Conservation (phyloP, 345 rosid species). For the Eucalyptus dawsonii region DNA sequence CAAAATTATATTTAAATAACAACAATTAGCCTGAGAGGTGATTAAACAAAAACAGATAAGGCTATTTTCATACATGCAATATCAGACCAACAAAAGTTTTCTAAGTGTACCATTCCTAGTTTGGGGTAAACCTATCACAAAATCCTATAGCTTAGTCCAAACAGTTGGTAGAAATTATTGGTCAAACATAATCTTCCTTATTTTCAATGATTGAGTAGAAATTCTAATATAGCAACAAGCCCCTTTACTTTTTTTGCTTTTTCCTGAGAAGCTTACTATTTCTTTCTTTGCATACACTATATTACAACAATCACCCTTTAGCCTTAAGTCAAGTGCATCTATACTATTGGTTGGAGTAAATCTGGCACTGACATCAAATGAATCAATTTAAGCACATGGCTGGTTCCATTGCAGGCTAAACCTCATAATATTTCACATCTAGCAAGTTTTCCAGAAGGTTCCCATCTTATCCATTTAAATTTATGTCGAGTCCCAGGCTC, state of each 20-base stretch:
- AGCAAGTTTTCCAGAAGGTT: not conserved
- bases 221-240: not conserved
- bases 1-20: not conserved
- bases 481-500: not conserved
- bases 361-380: not conserved
- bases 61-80: not conserved
- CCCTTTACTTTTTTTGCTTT: not conserved
- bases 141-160: not conserved
- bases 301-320: not conserved
- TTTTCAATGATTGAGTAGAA: not conserved
- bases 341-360: not conserved
- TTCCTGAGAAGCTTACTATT: not conserved
- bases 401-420: not conserved
- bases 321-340: not conserved
- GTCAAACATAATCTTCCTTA: not conserved
- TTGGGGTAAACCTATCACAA: not conserved
- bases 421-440: not conserved
- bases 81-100: not conserved
- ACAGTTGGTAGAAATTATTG: not conserved
- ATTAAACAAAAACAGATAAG: not conserved
- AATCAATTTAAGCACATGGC: not conserved
- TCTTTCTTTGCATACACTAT: not conserved
- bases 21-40: not conserved
- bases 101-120: not conserved
- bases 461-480: not conserved